phyloP scores from a whole-genome alignment of 2,329 filamentous ascomycete genomes.

The Fusarium napiforme region DNA sequence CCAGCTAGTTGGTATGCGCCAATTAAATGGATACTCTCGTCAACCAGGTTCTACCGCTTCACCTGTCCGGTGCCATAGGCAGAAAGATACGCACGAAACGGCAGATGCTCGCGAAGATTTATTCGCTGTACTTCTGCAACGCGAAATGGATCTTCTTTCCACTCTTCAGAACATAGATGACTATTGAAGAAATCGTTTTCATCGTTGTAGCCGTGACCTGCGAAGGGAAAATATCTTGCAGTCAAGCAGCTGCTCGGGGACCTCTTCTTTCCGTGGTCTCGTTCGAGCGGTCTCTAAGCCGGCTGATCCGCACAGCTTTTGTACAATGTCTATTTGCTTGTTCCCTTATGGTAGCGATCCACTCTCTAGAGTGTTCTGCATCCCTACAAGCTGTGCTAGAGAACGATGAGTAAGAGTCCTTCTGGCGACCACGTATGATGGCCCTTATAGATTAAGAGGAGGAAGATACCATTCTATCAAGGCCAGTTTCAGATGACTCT shows the following conservation, averaged over 20 bases:
- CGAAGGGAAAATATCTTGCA: too few species aligned
- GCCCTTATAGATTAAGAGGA: background rate
- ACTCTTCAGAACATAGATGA: fast-evolving
- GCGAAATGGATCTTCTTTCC: fast-evolving
- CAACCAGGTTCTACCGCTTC: background rate
- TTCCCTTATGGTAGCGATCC: fast-evolving
- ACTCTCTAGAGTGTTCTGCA: background rate
- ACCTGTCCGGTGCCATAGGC: background rate
- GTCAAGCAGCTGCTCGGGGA: background rate
- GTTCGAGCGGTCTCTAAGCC: fast-evolving
- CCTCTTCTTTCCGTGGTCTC: fast-evolving
- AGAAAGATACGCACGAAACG: background rate
- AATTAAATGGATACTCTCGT: background rate
- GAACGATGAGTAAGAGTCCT: background rate
- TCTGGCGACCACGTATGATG: fast-evolving
- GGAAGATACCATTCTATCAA: background rate
- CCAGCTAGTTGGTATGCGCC: background rate
- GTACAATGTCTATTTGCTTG: background rate
- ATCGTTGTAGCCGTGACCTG: background rate
- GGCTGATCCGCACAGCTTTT: fast-evolving
- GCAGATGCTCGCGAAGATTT: fast-evolving
- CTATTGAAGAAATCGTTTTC: fast-evolving
- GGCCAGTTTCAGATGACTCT: background rate
- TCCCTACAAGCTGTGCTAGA: fast-evolving
- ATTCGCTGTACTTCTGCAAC: fast-evolving